Evolutionary conservation across 805 yeast genomes (phyloP), one percentile per base, ranked within the genome.

Genomic region (Maudiozyma bulderi): DNA sequence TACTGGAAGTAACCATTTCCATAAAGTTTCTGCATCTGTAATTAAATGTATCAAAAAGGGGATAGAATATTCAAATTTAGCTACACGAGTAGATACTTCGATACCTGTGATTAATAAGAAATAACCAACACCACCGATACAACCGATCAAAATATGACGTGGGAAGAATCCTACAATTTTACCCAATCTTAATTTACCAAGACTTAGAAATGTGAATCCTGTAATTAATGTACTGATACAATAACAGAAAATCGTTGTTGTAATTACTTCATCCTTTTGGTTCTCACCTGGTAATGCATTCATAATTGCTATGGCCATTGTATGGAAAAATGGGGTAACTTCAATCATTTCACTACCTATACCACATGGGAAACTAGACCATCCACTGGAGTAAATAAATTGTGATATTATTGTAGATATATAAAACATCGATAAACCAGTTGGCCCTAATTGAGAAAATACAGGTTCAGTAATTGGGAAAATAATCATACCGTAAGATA

Each of bases 311-410:
- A 77, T 71, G 0, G 97, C 97, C 95, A 93, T 90, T 2, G 95
- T 76, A 61, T 93, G 99, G 72, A 91, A 91, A 65, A 93, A 93
- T 1, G 99, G 99, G 1, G 96, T 95, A n/a, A 93, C 88, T 65
- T 93, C 99, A 55, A 93, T 93, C 99, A 93, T 93, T 68, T 93
- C 98, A 3, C 96, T 86, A 1, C 99, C 99, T 42, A 91, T 81
- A n/a, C 95, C 96, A 2, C 89, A 76, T 52, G 80, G 80, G 70
- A 93, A 91, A 8, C 86, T 85, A 13, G 96, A 86, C 1, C 95
- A 95, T 13, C 99, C 99, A 28, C 86, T 66, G 0, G 97, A 89
- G 62, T 79, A 90, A 6, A 88, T 86, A 54, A 89, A 68, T 65
- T 93, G 99, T 0, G 95, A 85, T 0, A 91, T 77, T n/a, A 93